A percentile compares a stretch with the other conserved stretches of the same genome.
phyloP scores from a whole-genome alignment of 306 rosid genomes.

The Cyclanthera cordifolia region DNA sequence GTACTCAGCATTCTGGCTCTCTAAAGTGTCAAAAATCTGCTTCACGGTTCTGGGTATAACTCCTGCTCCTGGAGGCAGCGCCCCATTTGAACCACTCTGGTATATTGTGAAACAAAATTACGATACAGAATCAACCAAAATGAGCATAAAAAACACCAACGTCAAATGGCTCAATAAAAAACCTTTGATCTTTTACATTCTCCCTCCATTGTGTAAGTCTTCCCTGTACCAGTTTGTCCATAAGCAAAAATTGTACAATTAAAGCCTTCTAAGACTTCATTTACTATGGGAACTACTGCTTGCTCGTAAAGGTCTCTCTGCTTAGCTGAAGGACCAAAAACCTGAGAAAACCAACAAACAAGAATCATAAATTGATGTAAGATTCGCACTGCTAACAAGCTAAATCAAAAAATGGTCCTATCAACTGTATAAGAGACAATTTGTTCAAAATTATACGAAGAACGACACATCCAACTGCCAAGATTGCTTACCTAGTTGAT shows the following conservation, averaged over 20 bases:
- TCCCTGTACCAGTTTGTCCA: slow-evolving; percentile 94
- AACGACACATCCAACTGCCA: background rate
- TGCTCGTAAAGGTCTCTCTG: slow-evolving; percentile 80
- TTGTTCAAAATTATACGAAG: background rate
- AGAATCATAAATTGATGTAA: background rate
- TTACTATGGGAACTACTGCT: slow-evolving; percentile 73
- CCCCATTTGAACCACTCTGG: slow-evolving; percentile 81
- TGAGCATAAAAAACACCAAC: background rate
- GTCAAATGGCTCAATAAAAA: background rate
- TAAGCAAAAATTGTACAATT: slow-evolving; percentile 88
- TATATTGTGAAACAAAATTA: slow-evolving; percentile 5
- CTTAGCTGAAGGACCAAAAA: slow-evolving; percentile 78
- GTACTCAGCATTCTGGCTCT: slow-evolving; percentile 81
- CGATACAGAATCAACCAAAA: background rate
- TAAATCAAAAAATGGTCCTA: background rate
- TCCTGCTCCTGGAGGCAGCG: slow-evolving; percentile 78
- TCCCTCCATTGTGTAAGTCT: slow-evolving; percentile 93
- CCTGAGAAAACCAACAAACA: slow-evolving; percentile 26
- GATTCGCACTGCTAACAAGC: background rate
- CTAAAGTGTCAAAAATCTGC: slow-evolving; percentile 90
- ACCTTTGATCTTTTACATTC: slow-evolving; percentile 90
- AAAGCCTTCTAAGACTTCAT: slow-evolving; percentile 83
- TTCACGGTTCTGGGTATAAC: slow-evolving; percentile 89
- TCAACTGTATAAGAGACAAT: too few species aligned
- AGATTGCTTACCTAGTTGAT: background rate